Evolutionary conservation across 164 flowering plant species (phyloP), one percentile per base, ranked within the genome.

Genomic region (Euptelea pleiosperma): DNA sequence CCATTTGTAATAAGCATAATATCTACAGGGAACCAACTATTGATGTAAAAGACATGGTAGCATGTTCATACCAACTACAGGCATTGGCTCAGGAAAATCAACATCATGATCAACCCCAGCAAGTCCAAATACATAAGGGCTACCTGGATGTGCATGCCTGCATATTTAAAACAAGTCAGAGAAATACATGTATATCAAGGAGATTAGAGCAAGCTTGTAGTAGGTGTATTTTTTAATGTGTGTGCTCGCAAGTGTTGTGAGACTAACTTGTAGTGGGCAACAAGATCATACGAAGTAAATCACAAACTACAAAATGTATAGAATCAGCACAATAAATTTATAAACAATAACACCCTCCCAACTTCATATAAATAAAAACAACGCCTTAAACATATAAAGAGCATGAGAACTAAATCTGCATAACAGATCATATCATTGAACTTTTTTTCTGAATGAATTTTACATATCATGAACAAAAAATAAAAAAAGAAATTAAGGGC

Each of bases 111-210:
- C 89, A 67, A 70, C 82, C 39, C 83, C 97, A 67, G 86, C 94
- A 63, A 88, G 97, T 62, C 99, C 99, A 84, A 78, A 85, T n/a
- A 93, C 94, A 73, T 93, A 93, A 4, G 99, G 99, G 72, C 86
- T 88, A 8, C 97, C 99, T 19, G 99, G 99, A 80, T 88, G 96
- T 70, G 99, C 99, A 78, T 93, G 99, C 75, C 99, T 93, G 79
- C 19, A 73, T 36, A 54, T 31, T 37, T 44, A 40, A 65, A 47
- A 60, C 19, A 58, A 42, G 69, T 67, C 54, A 67, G 64, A 58
- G 25, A 16, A 68, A 63, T 49, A 25, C 12, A 56, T 47, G 30
- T 6, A 30, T 46, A 48, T 49, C 46, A 62, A 25, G 22, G n/a
- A n/a, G n/a, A n/a, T n/a, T n/a, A n/a, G n/a, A n/a, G n/a, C n/a